Evolutionary conservation across 2,329 filamentous ascomycete species (phyloP), one percentile per base, ranked within the genome.

Genomic region (Sclerotiophoma versabilis): DNA sequence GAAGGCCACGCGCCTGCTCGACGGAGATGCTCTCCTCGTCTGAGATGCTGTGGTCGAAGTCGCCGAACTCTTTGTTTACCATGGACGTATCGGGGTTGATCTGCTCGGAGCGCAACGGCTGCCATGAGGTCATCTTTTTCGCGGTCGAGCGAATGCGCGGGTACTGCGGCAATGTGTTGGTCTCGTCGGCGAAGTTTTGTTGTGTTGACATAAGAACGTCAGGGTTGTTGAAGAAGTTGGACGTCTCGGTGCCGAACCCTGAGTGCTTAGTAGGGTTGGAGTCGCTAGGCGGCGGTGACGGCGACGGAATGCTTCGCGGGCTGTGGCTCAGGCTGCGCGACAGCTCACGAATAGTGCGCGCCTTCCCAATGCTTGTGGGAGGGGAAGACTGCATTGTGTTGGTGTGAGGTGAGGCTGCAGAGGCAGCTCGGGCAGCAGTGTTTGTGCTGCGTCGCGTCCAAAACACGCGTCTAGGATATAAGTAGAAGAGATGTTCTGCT

Each of bases 1-100:
- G 76, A 19, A 75, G 69, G 26, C 81, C 84, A 49, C 86, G 79
- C 38, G 82, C 84, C 26, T 84, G 68, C 64, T 88, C 85, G 50
- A 87, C 77, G 2, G 83, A 85, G 54, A 81, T 75, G 45, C 77
- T 78, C 43, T 80, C 77, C 33, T 81, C 77, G 11, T 76, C 73
- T 4, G 71, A 71, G 10, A 68, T 49, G 49, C 75, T 73, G 15
- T 80, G 77, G 25, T 75, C 72, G 53, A 77, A 77, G 57, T 77
- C 75, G 26, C 62, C 59, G 39, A 77, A 77, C 29, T 75, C 65
- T 39, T 72, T 75, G 58, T 72, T 70, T 20, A 76, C 68, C 66
- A 75, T 72, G 12, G 74, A 76, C 5, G 73, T 76, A 45, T 75
- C 68, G 2, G 66, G 68, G 38, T 69, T 63, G 17, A 64, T 62